Percentiles rank a stretch among this genome's conserved stretches.
These are phyloP conservation scores for Pilasporangium apinafurcum DNA, from an alignment of 352 stramenopile species.

Conservation along the genomic window DNA sequence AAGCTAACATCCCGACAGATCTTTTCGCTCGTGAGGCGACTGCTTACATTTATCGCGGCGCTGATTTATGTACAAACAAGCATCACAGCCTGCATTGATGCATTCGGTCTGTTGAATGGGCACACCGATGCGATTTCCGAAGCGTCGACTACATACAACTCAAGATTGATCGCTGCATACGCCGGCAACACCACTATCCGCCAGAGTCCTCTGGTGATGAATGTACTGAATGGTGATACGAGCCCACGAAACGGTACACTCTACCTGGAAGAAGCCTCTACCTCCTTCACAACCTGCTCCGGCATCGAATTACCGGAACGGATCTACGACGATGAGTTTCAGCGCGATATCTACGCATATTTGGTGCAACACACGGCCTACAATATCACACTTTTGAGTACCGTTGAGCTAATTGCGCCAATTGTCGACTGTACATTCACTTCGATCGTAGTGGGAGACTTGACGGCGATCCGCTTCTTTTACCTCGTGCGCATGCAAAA, in stretches of 20 bases:
- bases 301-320: not conserved
- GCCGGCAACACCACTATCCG: conserved; percentile 3
- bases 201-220: conserved; percentile 6
- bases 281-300: conserved; percentile 1
- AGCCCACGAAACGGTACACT: not conserved
- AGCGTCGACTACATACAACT: too few species aligned
- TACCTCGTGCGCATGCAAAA: conserved; percentile 9
- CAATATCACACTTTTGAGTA: conserved; percentile 1
- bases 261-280: not conserved
- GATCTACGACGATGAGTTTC: conserved; percentile 5
- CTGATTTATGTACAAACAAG: not conserved
- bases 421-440: conserved; percentile 1
- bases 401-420: conserved; percentile 1
- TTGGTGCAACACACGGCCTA: conserved; percentile 5
- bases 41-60: not conserved
- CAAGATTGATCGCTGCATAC: too few species aligned
- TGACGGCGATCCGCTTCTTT: conserved; percentile 1
- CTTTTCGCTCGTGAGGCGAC: not conserved
- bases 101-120: not conserved
- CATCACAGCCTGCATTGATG: not conserved
- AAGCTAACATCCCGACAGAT: not conserved
- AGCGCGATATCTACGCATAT: conserved; percentile 4
- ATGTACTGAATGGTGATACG: conserved; percentile 7
- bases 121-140: too few species aligned
- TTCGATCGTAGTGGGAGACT: not conserved